Conservation (phyloP, 805 yeast genomes). For the Metschnikowia reukaufii region DNA sequence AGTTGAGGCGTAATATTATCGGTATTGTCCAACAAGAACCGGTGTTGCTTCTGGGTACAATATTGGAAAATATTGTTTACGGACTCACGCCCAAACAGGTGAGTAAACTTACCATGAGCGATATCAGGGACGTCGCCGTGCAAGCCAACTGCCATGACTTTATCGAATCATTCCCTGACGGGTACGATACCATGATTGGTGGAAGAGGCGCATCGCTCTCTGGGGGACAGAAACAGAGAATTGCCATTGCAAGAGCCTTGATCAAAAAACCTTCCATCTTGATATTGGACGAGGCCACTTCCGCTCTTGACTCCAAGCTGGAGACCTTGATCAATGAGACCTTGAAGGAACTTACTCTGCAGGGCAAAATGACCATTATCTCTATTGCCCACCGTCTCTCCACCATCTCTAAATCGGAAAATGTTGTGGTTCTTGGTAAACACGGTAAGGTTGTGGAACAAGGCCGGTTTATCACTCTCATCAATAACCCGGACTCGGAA, state of each 20-base stretch:
- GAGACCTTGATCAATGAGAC: constrained; percentile 48
- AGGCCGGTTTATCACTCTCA: constrained; percentile 40
- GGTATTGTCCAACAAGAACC: constrained; percentile 68
- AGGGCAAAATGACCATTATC: constrained; percentile 43
- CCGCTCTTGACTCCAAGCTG: constrained; percentile 56
- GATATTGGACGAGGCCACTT: constrained; percentile 69
- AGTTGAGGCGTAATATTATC: constrained; percentile 48
- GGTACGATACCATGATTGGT: constrained; percentile 58
- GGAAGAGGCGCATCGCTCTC: constrained; percentile 58
- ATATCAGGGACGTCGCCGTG: constrained; percentile 42
- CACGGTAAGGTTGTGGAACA: constrained; percentile 42
- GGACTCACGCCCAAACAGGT: constrained; percentile 45
- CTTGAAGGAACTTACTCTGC: constrained; percentile 34
- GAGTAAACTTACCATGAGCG: constrained; percentile 38
- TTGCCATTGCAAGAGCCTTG: constrained; percentile 74
- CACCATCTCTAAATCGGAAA: constrained; percentile 45
- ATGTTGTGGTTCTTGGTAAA: constrained; percentile 44
- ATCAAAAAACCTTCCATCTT: constrained; percentile 64
- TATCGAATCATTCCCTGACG: constrained; percentile 55
- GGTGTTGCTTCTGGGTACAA: constrained; percentile 53
- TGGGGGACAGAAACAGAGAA: constrained; percentile 77
- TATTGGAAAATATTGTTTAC: constrained; percentile 55
- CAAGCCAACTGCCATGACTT: constrained; percentile 63
- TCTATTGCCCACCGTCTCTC: constrained; percentile 47
- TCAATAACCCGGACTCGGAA: constrained; percentile 42